phyloP scores from a whole-genome alignment of 352 stramenopile species.

The Phytophthora lateralis region DNA sequence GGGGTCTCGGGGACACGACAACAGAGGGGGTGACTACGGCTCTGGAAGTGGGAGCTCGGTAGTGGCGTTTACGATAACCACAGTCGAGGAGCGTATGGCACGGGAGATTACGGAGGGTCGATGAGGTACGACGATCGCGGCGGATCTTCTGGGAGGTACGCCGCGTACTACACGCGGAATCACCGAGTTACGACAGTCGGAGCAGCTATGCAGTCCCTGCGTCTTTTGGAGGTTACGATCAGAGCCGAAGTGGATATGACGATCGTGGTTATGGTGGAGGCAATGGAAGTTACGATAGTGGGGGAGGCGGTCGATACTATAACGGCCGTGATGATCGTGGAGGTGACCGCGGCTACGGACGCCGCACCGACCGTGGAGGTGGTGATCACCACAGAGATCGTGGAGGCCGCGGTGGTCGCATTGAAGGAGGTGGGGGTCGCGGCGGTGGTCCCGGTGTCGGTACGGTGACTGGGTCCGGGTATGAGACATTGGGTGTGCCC shows the following conservation, averaged over 20 bases:
- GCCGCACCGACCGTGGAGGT: neutral
- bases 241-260: constrained; percentile 25
- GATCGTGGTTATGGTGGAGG: constrained; percentile 8
- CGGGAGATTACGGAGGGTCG: constrained; percentile 16
- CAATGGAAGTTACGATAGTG: constrained; percentile 1
- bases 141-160: constrained; percentile 15
- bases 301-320: constrained; percentile 25
- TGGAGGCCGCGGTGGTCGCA: constrained; percentile 34
- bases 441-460: constrained; percentile 51
- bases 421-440: constrained; percentile 37
- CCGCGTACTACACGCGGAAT: no score
- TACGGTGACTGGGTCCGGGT: constrained; percentile 46
- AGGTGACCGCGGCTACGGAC: constrained; percentile 2
- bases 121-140: constrained; percentile 39
- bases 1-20: constrained; percentile 24
- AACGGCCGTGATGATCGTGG: constrained; percentile 15
- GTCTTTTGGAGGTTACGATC: constrained; percentile 35
- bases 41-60: constrained; percentile 9
- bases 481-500: constrained; percentile 54
- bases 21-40: constrained; percentile 26
- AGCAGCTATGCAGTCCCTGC: constrained; percentile 34
- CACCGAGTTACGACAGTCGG: constrained; percentile 26
- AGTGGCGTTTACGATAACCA: constrained; percentile 30
- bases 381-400: constrained; percentile 14
- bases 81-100: constrained; percentile 17